A percentile compares a stretch with the other conserved stretches of the same genome.
Evolutionary conservation across 2,329 filamentous ascomycete genomes (phyloP).

Genomic region (Didymella exigua): DNA sequence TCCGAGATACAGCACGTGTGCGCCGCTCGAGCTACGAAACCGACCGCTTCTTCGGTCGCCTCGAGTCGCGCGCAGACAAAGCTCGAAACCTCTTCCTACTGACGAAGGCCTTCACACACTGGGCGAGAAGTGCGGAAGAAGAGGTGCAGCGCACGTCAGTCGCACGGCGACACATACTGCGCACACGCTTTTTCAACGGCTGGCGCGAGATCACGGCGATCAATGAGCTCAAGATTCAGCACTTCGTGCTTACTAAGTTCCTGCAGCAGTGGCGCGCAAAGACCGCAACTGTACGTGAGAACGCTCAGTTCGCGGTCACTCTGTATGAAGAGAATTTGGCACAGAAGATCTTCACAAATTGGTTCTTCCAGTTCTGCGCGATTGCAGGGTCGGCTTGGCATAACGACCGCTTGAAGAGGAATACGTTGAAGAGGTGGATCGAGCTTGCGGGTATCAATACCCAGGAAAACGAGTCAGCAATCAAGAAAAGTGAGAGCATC

Average conservation of each 20-base stretch:
- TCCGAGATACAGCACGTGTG: conserved; percentile 28
- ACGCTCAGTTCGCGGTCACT: conserved; percentile 40
- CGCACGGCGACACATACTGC: conserved; percentile 72
- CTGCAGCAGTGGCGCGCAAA: conserved; percentile 59
- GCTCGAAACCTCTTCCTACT: conserved; percentile 70
- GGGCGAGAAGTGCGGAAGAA: conserved; percentile 69
- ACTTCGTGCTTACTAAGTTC: conserved; percentile 61
- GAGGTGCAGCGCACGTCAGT: conserved; percentile 69
- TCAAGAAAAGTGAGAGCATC: conserved; percentile 25
- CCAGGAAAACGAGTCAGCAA: conserved; percentile 34
- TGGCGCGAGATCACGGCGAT: conserved; percentile 70
- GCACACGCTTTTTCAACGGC: conserved; percentile 70
- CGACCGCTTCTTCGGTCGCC: conserved; percentile 59
- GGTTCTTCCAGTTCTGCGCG: conserved; percentile 47
- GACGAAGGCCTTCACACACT: conserved; percentile 69
- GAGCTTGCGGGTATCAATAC: conserved; percentile 32
- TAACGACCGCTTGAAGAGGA: conserved; percentile 34
- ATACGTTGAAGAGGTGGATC: conserved; percentile 35
- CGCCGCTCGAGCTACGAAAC: conserved; percentile 54
- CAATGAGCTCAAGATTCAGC: conserved; percentile 61
- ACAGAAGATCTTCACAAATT: conserved; percentile 40
- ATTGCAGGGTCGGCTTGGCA: conserved; percentile 43
- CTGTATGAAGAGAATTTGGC: conserved; percentile 44
- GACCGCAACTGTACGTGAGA: conserved; percentile 43
- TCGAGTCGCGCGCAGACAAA: conserved; percentile 65